phyloP scores from a whole-genome alignment of 352 stramenopile species.

The Pythium rhizo-oryzae region DNA sequence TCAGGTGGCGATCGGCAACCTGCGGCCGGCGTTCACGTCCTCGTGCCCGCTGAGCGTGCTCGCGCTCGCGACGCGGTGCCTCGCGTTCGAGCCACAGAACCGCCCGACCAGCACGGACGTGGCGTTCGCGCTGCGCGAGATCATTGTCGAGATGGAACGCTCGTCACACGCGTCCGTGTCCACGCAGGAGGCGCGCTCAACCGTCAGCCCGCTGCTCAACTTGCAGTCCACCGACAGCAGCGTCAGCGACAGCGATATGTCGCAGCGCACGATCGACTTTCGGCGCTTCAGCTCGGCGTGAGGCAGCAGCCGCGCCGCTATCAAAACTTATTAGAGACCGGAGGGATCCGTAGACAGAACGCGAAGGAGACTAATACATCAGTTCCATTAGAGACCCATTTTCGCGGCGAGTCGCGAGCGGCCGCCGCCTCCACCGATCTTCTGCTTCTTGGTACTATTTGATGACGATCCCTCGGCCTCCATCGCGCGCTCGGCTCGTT shows the following conservation, averaged over 20 bases:
- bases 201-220: constrained; percentile 11
- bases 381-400: constrained; percentile 10
- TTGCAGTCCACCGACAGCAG: constrained; percentile 21
- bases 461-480: neutral
- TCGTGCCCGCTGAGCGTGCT: constrained; percentile 36
- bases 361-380: neutral
- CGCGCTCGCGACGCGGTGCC: constrained; percentile 33
- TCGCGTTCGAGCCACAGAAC: constrained; percentile 36
- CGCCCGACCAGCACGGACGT: constrained; percentile 36
- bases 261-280: constrained; percentile 38
- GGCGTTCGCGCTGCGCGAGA: constrained; percentile 25
- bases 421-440: neutral
- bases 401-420: constrained; percentile 20
- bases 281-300: constrained; percentile 21
- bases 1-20: constrained; percentile 32
- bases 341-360: no score
- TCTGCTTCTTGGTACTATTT: neutral
- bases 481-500: constrained; percentile 40
- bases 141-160: constrained; percentile 31
- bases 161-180: constrained; percentile 9
- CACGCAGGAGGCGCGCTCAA: constrained; percentile 4
- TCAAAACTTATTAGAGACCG: no score
- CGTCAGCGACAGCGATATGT: constrained; percentile 30
- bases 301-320: neutral
- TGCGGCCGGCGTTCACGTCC: constrained; percentile 35